Evolutionary conservation across 306 rosid genomes (phyloP).

Genomic region (Sesbania bispinosa): DNA sequence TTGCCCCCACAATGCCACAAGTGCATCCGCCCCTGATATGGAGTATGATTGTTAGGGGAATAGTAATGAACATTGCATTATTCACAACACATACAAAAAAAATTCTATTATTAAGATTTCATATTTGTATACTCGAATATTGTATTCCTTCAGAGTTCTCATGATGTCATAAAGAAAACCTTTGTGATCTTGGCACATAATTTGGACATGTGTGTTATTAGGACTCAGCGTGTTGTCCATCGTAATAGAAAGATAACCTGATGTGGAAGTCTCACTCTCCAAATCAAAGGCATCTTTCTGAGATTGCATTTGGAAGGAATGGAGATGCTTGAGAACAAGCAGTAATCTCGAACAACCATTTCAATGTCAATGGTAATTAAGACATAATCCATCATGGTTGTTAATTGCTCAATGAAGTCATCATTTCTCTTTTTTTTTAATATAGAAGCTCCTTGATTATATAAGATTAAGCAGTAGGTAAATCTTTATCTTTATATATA

Average conservation of each 20-base stretch:
- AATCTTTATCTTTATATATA: too few relatives aligned
- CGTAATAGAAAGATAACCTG: slow-evolving; percentile 47
- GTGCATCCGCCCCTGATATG: too few relatives aligned
- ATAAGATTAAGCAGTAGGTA: background rate
- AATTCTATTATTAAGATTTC: background rate
- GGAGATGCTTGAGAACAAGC: slow-evolving; percentile 62
- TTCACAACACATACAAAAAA: background rate
- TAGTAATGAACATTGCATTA: too few relatives aligned
- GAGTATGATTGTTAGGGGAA: too few relatives aligned
- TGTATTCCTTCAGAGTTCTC: slow-evolving; percentile 92
- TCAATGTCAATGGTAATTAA: slow-evolving; percentile 64
- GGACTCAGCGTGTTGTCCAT: slow-evolving; percentile 85
- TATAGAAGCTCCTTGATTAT: slow-evolving; percentile 72
- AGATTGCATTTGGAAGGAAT: slow-evolving; percentile 64
- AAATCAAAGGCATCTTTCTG: slow-evolving; percentile 52
- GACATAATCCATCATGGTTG: slow-evolving; percentile 44
- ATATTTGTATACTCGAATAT: slow-evolving; percentile 60
- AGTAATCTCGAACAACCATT: slow-evolving; percentile 54
- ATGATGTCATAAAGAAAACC: slow-evolving; percentile 92
- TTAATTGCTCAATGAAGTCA: slow-evolving; percentile 50
- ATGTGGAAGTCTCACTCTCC: slow-evolving; percentile 46
- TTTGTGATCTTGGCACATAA: slow-evolving; percentile 80
- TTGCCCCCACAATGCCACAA: too few relatives aligned
- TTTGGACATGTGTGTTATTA: slow-evolving; percentile 87
- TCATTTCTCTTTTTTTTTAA: slow-evolving; percentile 65